These are phyloP conservation scores for Ogataea ganodermae DNA, from an alignment of 805 yeast genomes.

Conservation along the genomic window DNA sequence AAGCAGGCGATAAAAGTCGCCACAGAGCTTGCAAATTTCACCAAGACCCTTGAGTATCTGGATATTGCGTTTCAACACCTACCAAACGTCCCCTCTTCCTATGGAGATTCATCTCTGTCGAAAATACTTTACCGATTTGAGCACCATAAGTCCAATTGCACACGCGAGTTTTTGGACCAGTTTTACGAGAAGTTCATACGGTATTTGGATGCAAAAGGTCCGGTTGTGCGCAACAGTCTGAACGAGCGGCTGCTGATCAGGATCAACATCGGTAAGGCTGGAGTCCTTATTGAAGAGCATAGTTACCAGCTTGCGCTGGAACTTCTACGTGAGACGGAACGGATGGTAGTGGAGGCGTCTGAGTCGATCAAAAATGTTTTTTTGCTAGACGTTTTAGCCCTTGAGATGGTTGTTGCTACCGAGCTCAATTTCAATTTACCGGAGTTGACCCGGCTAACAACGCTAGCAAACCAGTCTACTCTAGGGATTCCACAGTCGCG, in stretches of 20 bases:
- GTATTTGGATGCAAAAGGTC: conserved; percentile 17
- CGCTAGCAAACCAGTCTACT: conserved; percentile 47
- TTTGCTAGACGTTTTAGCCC: conserved; percentile 64
- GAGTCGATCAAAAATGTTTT: conserved; percentile 50
- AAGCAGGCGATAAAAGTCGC: conserved; percentile 37
- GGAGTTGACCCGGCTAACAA: conserved; percentile 48
- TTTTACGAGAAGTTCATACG: conserved; percentile 26
- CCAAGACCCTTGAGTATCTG: conserved; percentile 16
- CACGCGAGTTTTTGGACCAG: conserved; percentile 19
- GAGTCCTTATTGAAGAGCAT: conserved; percentile 35
- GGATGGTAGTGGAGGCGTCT: conserved; percentile 38
- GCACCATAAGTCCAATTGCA: conserved; percentile 16
- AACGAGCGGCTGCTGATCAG: conserved; percentile 49
- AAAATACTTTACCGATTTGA: conserved; percentile 35
- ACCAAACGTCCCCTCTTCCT: conserved; percentile 19
- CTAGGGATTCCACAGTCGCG: conserved; percentile 76
- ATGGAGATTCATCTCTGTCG: conserved; percentile 35
- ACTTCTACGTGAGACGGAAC: conserved; percentile 41
- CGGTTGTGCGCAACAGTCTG: conserved; percentile 16
- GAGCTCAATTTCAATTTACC: conserved; percentile 37
- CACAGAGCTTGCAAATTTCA: conserved; percentile 20
- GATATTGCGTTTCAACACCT: conserved; percentile 26
- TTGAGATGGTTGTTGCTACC: conserved; percentile 58
- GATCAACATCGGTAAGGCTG: conserved; percentile 47
- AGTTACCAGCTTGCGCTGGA: conserved; percentile 36